Conservation (phyloP, 116 monocot species). For the Trichopus zeylanicus region DNA sequence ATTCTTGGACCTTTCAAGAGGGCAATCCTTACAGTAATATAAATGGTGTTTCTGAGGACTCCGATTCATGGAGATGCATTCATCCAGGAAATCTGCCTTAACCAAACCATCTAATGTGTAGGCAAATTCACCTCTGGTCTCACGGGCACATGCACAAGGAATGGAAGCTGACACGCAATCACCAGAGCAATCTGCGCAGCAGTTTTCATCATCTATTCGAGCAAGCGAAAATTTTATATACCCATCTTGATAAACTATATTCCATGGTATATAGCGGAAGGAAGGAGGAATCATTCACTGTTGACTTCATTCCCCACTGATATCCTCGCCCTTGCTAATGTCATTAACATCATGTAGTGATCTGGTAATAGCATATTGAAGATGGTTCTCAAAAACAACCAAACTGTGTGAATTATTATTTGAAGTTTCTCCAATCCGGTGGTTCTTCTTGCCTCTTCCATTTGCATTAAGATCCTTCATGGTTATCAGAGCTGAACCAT, state of each 20-base stretch:
- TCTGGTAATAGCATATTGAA: slow-evolving; percentile 22
- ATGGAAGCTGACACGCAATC: slow-evolving; percentile 61
- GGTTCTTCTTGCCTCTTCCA: slow-evolving; percentile 1
- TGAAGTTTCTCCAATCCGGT: slow-evolving; percentile 5
- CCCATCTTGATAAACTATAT: slow-evolving; percentile 60
- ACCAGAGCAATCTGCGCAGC: slow-evolving; percentile 75
- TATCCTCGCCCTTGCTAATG: slow-evolving; percentile 67
- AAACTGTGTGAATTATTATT: slow-evolving; percentile 12
- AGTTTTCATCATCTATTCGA: slow-evolving; percentile 75
- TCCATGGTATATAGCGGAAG: slow-evolving; percentile 70
- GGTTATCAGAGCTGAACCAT: background rate
- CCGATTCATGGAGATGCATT: slow-evolving; percentile 45
- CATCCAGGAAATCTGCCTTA: slow-evolving; percentile 58
- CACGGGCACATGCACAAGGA: slow-evolving; percentile 74
- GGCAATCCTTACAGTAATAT: slow-evolving; percentile 64
- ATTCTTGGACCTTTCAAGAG: slow-evolving; percentile 55
- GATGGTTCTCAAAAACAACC: slow-evolving; percentile 18
- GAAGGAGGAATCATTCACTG: slow-evolving; percentile 45
- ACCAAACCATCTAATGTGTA: slow-evolving; percentile 67
- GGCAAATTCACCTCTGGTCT: slow-evolving; percentile 81
- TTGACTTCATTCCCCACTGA: slow-evolving; percentile 63
- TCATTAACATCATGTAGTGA: slow-evolving; percentile 63
- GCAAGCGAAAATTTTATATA: slow-evolving; percentile 78
- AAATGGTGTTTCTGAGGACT: slow-evolving; percentile 37
- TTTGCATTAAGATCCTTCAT: slow-evolving; percentile 2